Evolutionary conservation across 108 stramenopile genomes (phyloP), one percentile per base, ranked within the genome.

Genomic region (Nitzschia palea): DNA sequence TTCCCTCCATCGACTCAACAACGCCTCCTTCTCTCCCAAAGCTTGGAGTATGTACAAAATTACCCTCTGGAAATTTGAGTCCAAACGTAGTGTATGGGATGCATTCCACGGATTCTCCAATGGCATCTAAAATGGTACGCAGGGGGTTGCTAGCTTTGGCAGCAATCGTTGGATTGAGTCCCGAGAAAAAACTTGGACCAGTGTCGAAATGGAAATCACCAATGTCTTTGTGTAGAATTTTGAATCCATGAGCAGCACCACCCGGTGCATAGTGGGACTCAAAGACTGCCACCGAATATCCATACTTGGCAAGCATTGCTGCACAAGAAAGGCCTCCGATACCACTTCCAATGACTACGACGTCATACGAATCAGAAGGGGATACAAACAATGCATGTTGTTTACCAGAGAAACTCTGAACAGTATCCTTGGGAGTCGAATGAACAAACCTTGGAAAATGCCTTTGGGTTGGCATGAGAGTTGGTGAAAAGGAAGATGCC

Each of bases 141-240:
- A 89, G 62, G 20, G 88, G 88, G 72, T 89, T 89, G 27, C 69
- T 72, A 4, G 71, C 14, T 68, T 85, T 89, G 34, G 85, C 71
- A 34, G 68, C 52, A n/a, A 59, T 20, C n/a, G 80, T 44, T 2
- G 88, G 76, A 73, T 89, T 86, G 51, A 89, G 62, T 12, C 90
- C 90, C n/a, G 79, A 75, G 55, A 91, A 96, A 58, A 95, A 89
- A 33, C 82, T 84, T n/a, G 94, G 96, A 0, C 94, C 96, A 17
- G 91, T 90, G 57, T 96, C 95, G 67, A 96, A 96, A 29, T 59
- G 65, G 66, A 88, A 94, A 8, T 55, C 56, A n/a, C 86, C 86
- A 3, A 71, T 48, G 12, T 60, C 70, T 32, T 73, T 75, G 25
- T 36, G 44, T 25, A 64, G 43, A 3, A 74, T 61, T 30, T 68